Conservation (phyloP, 805 yeast species). For the Metschnikowia bowlesiae region DNA sequence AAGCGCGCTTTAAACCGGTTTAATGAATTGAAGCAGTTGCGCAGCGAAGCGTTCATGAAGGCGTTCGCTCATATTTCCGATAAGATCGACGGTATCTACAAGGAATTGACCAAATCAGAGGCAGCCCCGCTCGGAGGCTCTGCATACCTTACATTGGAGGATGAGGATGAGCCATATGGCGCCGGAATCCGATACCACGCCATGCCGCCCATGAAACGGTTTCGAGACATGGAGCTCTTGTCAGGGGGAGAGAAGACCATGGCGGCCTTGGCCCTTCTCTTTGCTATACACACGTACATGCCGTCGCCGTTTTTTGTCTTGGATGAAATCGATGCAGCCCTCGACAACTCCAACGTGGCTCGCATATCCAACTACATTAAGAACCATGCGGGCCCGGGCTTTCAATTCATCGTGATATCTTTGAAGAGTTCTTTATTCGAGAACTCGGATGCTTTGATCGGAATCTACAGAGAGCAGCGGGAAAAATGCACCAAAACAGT, state of each 20-base stretch:
- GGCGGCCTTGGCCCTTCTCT: conserved; percentile 89
- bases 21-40: conserved; percentile 51
- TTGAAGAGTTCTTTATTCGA: conserved; percentile 85
- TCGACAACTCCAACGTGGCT: conserved; percentile 83
- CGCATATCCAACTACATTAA: conserved; percentile 83
- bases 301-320: conserved; percentile 95
- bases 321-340: conserved; percentile 98
- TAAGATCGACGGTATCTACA: conserved; percentile 71
- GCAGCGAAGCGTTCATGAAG: conserved; percentile 60
- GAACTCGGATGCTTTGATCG: conserved; percentile 84
- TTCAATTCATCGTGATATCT: conserved; percentile 91
- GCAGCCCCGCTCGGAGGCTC: conserved; percentile 84
- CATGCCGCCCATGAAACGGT: conserved; percentile 93
- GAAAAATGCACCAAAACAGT: conserved; percentile 69
- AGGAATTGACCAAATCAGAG: conserved; percentile 73
- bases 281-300: conserved; percentile 84
- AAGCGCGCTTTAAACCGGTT: conserved; percentile 51
- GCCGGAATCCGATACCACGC: conserved; percentile 87
- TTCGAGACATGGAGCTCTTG: conserved; percentile 83
- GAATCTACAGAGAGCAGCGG: conserved; percentile 79
- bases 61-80: conserved; percentile 76
- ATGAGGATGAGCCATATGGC: conserved; percentile 83
- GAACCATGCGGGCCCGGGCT: conserved; percentile 66
- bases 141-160: conserved; percentile 83
- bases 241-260: conserved; percentile 97